Conservation (phyloP, 2,329 filamentous ascomycete species). For the Trichoderma guizhouense region DNA sequence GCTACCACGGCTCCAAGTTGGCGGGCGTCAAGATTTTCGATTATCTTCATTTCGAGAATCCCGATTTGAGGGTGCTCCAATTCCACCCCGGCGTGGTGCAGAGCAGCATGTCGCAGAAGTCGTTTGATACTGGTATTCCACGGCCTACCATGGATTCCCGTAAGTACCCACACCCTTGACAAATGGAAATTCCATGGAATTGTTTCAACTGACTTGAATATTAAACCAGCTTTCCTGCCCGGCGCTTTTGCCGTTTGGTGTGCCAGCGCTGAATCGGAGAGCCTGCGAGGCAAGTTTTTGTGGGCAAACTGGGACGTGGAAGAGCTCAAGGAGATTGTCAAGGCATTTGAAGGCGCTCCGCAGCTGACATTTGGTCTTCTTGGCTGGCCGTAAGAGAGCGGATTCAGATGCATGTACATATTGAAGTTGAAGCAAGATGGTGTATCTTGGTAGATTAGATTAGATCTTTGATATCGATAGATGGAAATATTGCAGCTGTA, state of each 20-base stretch:
- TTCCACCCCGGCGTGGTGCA: constrained; percentile 43
- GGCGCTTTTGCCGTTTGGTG: constrained; percentile 45
- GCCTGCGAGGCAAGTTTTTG: constrained; percentile 44
- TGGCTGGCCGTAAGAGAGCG: background rate
- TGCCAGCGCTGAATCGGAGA: constrained; percentile 42
- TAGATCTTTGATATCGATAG: background rate
- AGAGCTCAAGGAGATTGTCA: constrained; percentile 40
- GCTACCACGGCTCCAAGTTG: constrained; percentile 43
- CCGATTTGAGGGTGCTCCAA: constrained; percentile 36
- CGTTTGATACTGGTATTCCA: constrained; percentile 15
- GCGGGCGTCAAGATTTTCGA: constrained; percentile 39
- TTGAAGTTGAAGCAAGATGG: background rate
- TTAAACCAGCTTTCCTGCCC: constrained; percentile 20
- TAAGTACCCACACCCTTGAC: background rate
- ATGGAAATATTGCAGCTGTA: too few species aligned
- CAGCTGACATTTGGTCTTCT: constrained; percentile 22
- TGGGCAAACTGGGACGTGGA: constrained; percentile 52
- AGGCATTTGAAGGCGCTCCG: constrained; percentile 30
- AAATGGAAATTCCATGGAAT: background rate
- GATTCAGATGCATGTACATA: background rate
- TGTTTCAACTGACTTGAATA: background rate
- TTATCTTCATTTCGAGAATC: constrained; percentile 39
- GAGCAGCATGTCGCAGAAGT: constrained; percentile 28
- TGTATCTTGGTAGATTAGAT: background rate
- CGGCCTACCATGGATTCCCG: background rate